A percentile compares a stretch with the other conserved stretches of the same genome.
phyloP scores from a whole-genome alignment of 768 basidiomycete genomes.

The Phlebiopsis gigantea region DNA sequence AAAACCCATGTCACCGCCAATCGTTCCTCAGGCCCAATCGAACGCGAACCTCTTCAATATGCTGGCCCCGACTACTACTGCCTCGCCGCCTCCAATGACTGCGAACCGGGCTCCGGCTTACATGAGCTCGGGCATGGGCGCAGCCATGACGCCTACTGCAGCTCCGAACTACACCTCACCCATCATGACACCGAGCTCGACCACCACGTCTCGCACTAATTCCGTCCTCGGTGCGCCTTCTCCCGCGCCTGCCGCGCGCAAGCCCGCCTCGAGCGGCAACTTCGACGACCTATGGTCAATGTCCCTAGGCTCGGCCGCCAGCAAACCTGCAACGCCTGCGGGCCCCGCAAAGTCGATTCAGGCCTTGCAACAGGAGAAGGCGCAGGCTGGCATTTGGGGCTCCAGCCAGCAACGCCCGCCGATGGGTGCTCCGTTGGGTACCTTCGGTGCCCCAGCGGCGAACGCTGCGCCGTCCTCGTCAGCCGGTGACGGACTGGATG shows the following conservation, averaged over 20 bases:
- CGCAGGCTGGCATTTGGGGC: conserved; percentile 78
- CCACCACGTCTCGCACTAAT: conserved; percentile 25
- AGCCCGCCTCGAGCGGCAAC: conserved; percentile 41
- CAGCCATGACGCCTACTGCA: conserved; percentile 3
- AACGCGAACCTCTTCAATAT: conserved; percentile 10
- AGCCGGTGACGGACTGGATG: conserved; percentile 28
- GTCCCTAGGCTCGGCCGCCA: conserved; percentile 43
- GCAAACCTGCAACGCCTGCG: conserved; percentile 20
- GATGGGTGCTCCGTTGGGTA: conserved; percentile 23
- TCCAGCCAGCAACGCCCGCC: conserved; percentile 20
- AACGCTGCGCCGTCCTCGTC: conserved; percentile 18
- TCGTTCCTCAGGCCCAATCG: conserved; percentile 8
- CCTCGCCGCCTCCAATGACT: conserved; percentile 9
- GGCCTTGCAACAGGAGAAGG: conserved; percentile 86
- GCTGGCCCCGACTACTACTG: conserved; percentile 5
- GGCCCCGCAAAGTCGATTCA: conserved; percentile 66
- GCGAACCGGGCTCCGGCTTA: conserved; percentile 8
- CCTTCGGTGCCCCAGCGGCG: conserved; percentile 21
- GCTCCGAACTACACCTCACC: conserved; percentile 16
- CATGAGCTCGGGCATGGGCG: conserved; percentile 7
- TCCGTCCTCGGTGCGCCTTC: conserved; percentile 2
- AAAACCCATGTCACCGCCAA: conserved; percentile 12
- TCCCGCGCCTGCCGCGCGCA: conserved; percentile 27
- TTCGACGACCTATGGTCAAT: conserved; percentile 91
- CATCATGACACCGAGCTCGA: conserved; percentile 12